phyloP scores from a whole-genome alignment of 345 rosid species.

The Salix udensis region DNA sequence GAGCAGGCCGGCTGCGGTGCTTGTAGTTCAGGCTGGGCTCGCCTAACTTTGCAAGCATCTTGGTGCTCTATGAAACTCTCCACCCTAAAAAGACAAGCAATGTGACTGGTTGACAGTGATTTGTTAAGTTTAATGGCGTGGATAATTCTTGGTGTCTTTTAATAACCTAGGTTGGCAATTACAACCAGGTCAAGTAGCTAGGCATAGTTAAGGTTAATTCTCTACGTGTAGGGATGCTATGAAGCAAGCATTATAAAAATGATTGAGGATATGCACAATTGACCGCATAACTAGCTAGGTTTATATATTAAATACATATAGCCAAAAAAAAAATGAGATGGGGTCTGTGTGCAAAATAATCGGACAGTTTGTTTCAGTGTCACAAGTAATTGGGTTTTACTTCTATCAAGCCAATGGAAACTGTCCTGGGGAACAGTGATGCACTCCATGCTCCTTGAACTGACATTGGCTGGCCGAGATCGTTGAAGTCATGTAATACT shows the following conservation, averaged over 20 bases:
- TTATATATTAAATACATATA: constrained; percentile 13
- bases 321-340: constrained; percentile 13
- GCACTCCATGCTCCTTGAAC: not conserved
- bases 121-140: not conserved
- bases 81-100: constrained; percentile 41
- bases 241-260: constrained; percentile 39
- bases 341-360: constrained; percentile 8
- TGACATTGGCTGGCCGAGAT: constrained; percentile 23
- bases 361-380: constrained; percentile 3
- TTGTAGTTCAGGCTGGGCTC: constrained; percentile 44
- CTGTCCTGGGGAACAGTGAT: constrained; percentile 22
- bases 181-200: not conserved
- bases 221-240: constrained; percentile 35
- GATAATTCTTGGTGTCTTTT: constrained; percentile 17
- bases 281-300: constrained; percentile 23
- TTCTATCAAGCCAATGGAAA: constrained; percentile 17
- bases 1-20: constrained; percentile 49
- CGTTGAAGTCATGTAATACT: constrained; percentile 8
- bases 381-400: constrained; percentile 10
- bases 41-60: constrained; percentile 59
- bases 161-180: constrained; percentile 10
- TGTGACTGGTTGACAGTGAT: constrained; percentile 15
- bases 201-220: not conserved
- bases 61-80: constrained; percentile 91
- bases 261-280: constrained; percentile 19